Base-by-base conservation (phyloP, 169 alveolate genomes). In the Plasmodium gallinaceum region DNA sequence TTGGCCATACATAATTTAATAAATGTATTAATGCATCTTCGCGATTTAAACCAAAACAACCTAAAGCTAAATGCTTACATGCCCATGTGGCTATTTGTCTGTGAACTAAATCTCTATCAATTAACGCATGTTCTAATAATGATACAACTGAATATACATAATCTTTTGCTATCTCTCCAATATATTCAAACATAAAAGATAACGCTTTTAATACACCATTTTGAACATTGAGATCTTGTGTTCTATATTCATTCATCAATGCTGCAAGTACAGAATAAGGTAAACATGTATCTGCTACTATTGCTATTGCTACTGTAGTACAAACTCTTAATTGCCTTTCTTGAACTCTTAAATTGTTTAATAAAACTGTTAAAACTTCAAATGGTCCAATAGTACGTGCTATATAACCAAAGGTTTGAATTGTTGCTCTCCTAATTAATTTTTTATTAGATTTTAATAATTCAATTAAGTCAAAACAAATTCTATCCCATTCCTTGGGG, bases 331-430 rank as follows among this genome's bases (percentile, higher is more conserved):
- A 96, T 95, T 99, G 99, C 58, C 99, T 95, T 94, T 99, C 99
- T 92, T 98, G 99, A 45, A 99, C 99, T 92, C 98, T 94, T 80
- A 97, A 90, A 96, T 98, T 97, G 94, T 98, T 98, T 45, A 98
- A 93, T 43, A 98, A 92, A 7, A 99, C 98, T 0, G 97, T 96
- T 18, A 98, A 73, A 2, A 98, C 99, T 90, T 99, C 99, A 85
- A 98, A 99, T 0, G 99, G 99, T 0, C 99, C 99, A 24, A 99
- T 98, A 18, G 99, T 99, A 66, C 98, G 96, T 18, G 99, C 99
- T 48, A 99, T 99, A 96, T 98, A 98, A 12, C 99, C 99, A 93
- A 98, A 99, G 26, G 99, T 99, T 91, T 98, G 98, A 6, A 99
- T 99, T 5, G 99, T 97, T 52, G 99, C 99, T 70, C 99, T 96